phyloP scores from a whole-genome alignment of 345 rosid genomes.

The Triadica sebifera region DNA sequence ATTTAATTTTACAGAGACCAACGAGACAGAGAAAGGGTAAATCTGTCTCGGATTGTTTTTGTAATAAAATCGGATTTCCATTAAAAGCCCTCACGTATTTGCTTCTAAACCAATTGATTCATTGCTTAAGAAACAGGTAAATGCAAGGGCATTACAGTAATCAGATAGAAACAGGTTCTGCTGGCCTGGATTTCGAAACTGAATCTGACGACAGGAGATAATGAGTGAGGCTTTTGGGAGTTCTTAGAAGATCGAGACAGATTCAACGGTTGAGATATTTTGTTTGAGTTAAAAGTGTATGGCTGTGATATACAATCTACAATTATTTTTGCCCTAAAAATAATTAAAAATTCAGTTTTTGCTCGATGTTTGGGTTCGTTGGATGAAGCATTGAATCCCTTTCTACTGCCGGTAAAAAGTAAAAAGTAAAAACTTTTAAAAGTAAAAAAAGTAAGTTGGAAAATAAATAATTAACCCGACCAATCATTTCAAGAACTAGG shows the following conservation, averaged over 20 bases:
- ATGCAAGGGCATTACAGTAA: slow-evolving; percentile 20
- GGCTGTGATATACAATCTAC: slow-evolving; percentile 25
- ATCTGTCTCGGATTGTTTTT: slow-evolving; percentile 28
- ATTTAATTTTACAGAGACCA: slow-evolving; percentile 30
- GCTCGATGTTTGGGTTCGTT: slow-evolving; percentile 13
- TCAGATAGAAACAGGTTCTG: slow-evolving; percentile 19
- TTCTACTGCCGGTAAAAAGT: slow-evolving; percentile 2
- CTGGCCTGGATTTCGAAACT: slow-evolving; percentile 43
- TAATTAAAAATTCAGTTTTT: neutral
- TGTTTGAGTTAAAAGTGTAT: slow-evolving; percentile 8
- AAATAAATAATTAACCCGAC: too few relatives aligned
- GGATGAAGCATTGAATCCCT: too few relatives aligned
- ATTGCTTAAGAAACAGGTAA: too few relatives aligned
- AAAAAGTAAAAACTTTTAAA: neutral
- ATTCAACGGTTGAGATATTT: slow-evolving; percentile 40
- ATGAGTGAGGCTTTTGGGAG: slow-evolving; percentile 30
- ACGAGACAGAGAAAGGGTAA: slow-evolving; percentile 28
- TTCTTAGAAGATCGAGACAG: slow-evolving; percentile 30
- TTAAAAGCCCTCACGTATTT: slow-evolving; percentile 11
- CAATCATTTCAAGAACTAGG: too few relatives aligned
- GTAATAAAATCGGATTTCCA: neutral
- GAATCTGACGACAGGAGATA: slow-evolving; percentile 46
- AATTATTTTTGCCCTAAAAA: too few relatives aligned
- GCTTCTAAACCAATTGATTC: neutral
- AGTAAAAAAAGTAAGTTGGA: too few relatives aligned